Evolutionary conservation across 2,329 filamentous ascomycete genomes (phyloP).

Genomic region (Ceratocystis destructans): DNA sequence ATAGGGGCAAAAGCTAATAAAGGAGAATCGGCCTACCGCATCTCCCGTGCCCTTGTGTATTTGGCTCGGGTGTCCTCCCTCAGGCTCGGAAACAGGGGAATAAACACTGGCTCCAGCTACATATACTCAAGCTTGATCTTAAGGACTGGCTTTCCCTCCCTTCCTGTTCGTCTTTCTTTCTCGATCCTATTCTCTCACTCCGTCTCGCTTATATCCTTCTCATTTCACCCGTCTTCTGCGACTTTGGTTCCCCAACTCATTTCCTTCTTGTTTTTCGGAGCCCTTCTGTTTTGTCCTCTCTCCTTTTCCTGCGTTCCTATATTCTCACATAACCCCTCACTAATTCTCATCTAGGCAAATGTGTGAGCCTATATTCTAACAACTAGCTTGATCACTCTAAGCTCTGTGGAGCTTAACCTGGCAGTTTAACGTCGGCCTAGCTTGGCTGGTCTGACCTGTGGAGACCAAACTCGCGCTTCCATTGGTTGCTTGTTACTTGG

Average conservation of each 20-base stretch:
- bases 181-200: background rate
- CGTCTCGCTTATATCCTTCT: background rate
- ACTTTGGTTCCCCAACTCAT: no score
- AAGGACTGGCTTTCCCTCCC: background rate
- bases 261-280: background rate
- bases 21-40: background rate
- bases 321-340: background rate
- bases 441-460: background rate
- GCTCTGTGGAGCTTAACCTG: background rate
- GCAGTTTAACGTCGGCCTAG: no score
- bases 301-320: background rate
- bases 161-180: background rate
- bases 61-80: background rate
- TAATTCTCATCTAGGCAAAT: background rate
- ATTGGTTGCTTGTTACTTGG: background rate
- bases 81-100: background rate
- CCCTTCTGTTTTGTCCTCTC: background rate
- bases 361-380: background rate
- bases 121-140: background rate
- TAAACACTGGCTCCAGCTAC: background rate
- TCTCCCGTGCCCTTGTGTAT: background rate
- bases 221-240: background rate
- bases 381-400: background rate
- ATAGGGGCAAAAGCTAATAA: background rate
- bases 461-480: background rate